Conservation (phyloP, 2,329 filamentous ascomycete species). For the Aspergillus sp. region DNA sequence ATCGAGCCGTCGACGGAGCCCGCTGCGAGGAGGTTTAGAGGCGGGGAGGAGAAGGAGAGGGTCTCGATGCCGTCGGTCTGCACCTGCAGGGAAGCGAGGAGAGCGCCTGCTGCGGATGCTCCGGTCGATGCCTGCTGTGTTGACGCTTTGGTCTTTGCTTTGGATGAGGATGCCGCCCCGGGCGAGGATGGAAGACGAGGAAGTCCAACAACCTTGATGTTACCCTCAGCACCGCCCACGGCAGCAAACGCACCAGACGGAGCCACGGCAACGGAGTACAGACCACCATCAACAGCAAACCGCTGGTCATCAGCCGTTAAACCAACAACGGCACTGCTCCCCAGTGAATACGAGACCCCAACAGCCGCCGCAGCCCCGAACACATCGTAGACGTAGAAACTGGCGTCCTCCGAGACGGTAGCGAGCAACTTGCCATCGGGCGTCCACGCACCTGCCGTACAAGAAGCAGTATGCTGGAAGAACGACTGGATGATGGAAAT, state of each 20-base stretch:
- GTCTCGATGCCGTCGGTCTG: conserved; percentile 76
- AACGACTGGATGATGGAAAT: conserved; percentile 83
- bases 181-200: conserved; percentile 50
- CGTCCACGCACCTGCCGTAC: conserved; percentile 86
- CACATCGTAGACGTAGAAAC: conserved; percentile 86
- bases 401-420: conserved; percentile 81
- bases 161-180: conserved; percentile 37
- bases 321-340: conserved; percentile 60
- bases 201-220: conserved; percentile 75
- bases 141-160: conserved; percentile 44
- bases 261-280: conserved; percentile 80
- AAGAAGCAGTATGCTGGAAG: conserved; percentile 78
- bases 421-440: conserved; percentile 77
- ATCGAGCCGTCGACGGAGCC: conserved; percentile 62
- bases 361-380: conserved; percentile 68
- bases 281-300: conserved; percentile 82
- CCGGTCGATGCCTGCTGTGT: conserved; percentile 24
- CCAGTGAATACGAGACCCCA: conserved; percentile 48
- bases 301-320: conserved; percentile 77
- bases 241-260: conserved; percentile 72
- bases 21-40: conserved; percentile 53
- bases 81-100: conserved; percentile 74
- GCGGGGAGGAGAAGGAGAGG: conserved; percentile 54
- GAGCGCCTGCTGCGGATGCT: conserved; percentile 52
- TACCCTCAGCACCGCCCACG: conserved; percentile 78